A percentile compares a stretch with the other conserved stretches of the same genome.
Evolutionary conservation across 306 rosid species (phyloP).

Genomic region (Chamaecrista fasciculata): DNA sequence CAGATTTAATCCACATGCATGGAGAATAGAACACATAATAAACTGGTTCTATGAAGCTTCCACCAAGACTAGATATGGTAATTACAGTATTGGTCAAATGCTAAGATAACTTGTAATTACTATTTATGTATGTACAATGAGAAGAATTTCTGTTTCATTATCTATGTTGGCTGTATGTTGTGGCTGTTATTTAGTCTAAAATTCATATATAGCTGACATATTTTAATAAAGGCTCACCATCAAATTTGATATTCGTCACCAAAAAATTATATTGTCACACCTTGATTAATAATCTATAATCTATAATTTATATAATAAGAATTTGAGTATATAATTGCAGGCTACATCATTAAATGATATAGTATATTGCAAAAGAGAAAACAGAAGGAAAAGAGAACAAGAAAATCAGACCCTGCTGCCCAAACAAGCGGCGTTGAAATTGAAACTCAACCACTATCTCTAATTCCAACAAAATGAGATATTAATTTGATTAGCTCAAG

Average conservation of each 20-base stretch:
- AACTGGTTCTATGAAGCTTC: too few relatives aligned
- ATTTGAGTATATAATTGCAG: too few relatives aligned
- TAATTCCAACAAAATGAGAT: background rate
- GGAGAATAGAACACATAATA: background rate
- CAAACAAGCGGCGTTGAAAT: background rate
- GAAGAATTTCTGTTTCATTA: background rate
- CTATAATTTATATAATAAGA: too few relatives aligned
- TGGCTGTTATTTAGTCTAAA: too few relatives aligned
- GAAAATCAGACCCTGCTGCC: background rate
- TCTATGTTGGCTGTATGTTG: too few relatives aligned
- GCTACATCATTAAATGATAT: background rate
- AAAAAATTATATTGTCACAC: too few relatives aligned
- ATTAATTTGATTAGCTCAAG: background rate
- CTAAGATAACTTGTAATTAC: background rate
- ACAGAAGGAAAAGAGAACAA: background rate
- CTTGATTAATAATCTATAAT: too few relatives aligned
- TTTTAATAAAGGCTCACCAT: too few relatives aligned
- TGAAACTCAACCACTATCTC: background rate
- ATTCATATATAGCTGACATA: too few relatives aligned
- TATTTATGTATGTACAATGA: background rate
- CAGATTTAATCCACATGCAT: background rate
- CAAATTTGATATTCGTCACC: too few relatives aligned
- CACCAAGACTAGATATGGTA: too few relatives aligned
- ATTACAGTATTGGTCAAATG: background rate
- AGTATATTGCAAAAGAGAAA: background rate